Evolutionary conservation across 805 yeast genomes (phyloP).

Genomic region (Jamesozyma spencerorum): DNA sequence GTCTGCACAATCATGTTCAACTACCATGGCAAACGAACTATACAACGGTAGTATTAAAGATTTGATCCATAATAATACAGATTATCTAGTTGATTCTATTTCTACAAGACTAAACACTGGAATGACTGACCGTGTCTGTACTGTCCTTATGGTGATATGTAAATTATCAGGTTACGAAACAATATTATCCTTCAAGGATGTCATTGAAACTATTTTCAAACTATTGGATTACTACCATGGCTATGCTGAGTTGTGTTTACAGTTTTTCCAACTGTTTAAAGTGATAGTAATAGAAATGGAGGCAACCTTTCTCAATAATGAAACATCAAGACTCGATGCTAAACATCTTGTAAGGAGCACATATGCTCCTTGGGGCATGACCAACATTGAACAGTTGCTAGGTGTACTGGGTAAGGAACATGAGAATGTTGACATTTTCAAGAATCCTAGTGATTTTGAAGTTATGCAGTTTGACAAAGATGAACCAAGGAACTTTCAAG

Average conservation of each 20-base stretch:
- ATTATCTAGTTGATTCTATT: slow-evolving; percentile 73
- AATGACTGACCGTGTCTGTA: slow-evolving; percentile 63
- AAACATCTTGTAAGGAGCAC: slow-evolving; percentile 18
- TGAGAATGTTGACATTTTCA: slow-evolving; percentile 13
- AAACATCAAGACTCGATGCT: slow-evolving; percentile 10
- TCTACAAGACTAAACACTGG: slow-evolving; percentile 62
- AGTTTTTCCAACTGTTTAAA: slow-evolving; percentile 63
- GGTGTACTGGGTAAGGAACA: slow-evolving; percentile 33
- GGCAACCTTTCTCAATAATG: slow-evolving; percentile 29
- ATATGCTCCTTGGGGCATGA: slow-evolving; percentile 55
- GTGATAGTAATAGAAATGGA: slow-evolving; percentile 45
- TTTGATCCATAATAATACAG: slow-evolving; percentile 59
- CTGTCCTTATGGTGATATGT: slow-evolving; percentile 59
- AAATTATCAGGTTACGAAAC: slow-evolving; percentile 61
- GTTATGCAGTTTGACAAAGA: slow-evolving; percentile 16
- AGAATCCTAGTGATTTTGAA: not conserved
- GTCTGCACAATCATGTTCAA: slow-evolving; percentile 45
- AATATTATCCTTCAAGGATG: slow-evolving; percentile 59
- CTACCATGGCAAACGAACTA: slow-evolving; percentile 41
- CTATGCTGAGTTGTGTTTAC: slow-evolving; percentile 59
- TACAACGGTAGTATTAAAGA: slow-evolving; percentile 48
- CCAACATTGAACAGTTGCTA: slow-evolving; percentile 35
- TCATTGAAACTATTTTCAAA: slow-evolving; percentile 64
- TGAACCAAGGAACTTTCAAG: slow-evolving; percentile 30
- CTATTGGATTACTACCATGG: slow-evolving; percentile 81